Evolutionary conservation across 1,139 yeast genomes (phyloP), one percentile per base, ranked within the genome.

Genomic region (Debaryomyces subglobosus): DNA sequence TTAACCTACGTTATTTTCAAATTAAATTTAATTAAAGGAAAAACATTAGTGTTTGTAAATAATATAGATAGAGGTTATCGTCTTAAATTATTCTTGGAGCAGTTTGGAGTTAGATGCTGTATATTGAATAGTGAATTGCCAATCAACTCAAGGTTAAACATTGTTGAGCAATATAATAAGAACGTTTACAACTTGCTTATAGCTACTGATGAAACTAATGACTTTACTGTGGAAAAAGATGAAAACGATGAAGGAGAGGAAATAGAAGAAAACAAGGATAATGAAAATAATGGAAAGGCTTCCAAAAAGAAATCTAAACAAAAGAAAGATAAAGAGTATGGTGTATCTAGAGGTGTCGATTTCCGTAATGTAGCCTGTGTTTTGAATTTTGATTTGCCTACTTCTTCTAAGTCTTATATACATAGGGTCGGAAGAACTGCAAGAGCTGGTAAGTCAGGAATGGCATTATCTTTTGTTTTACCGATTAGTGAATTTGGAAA

Each of bases 361-460:
- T 95, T 95, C 75, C 86, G 82, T 60, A 92, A 94, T 61, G 98
- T 95, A 53, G 95, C 98, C 15, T 94, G 98, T 72, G 99, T 95
- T 4, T 75, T 95, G 55, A 95, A 95, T 69, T 95, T 95, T 65
- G 99, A 95, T 66, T 75, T 95, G 56, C 99, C 99, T 39, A 81
- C 90, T 2, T 85, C 96, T 5, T 86, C 98, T 4, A 87, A 87
- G 62, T 84, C 96, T 5, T 95, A 95, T 64, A 85, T 91, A 38
- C 99, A 95, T 68, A 82, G 99, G 64, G 82, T 95, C 43, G 99
- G 99, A 45, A 85, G 99, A 74, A 94, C 99, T 2, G 99, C 99
- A 4, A 84, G 99, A 68, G 99, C 97, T 5, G 96, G 97, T 44
- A 90, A 90, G 65, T 78, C 96, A 1, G 99, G 99, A 50, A 92